These are phyloP conservation scores for Trichoderma pleuroti DNA, from an alignment of 2,329 filamentous ascomycete genomes.

Conservation along the genomic window DNA sequence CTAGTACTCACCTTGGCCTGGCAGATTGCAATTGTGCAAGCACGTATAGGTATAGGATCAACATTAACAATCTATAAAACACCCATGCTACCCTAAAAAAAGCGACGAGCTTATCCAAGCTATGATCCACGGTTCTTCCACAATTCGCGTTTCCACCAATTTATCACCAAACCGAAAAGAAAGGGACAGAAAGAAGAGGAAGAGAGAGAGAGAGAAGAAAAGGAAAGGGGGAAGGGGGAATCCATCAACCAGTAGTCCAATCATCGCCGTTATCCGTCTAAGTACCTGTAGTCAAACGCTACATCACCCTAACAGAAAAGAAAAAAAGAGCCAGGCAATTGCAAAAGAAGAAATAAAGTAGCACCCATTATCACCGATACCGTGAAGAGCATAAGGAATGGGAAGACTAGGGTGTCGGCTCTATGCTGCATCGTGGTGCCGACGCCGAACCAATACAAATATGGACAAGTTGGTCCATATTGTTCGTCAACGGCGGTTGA, in stretches of 20 bases:
- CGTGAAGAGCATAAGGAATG: background rate
- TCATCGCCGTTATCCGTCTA: background rate
- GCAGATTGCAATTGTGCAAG: background rate
- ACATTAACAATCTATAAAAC: background rate
- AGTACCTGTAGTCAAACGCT: background rate
- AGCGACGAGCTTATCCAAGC: background rate
- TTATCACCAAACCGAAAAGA: background rate
- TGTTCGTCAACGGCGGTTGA: background rate
- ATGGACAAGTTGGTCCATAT: background rate
- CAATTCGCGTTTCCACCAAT: background rate
- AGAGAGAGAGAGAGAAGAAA: too few relatives aligned
- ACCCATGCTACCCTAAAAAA: background rate
- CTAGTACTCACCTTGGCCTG: background rate
- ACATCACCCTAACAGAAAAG: background rate
- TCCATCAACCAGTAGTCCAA: background rate
- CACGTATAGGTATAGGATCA: background rate
- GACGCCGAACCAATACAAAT: background rate
- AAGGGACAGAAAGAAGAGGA: background rate
- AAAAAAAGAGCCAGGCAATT: background rate
- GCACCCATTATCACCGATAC: background rate
- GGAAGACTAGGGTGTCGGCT: background rate
- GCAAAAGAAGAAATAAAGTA: background rate
- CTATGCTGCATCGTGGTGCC: background rate
- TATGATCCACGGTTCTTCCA: background rate
- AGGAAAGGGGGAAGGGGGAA: too few relatives aligned